Percentiles rank a stretch among this genome's conserved stretches.
Evolutionary conservation across 305 asterid genomes (phyloP).

Genomic region (Solanum aculeatissimum): DNA sequence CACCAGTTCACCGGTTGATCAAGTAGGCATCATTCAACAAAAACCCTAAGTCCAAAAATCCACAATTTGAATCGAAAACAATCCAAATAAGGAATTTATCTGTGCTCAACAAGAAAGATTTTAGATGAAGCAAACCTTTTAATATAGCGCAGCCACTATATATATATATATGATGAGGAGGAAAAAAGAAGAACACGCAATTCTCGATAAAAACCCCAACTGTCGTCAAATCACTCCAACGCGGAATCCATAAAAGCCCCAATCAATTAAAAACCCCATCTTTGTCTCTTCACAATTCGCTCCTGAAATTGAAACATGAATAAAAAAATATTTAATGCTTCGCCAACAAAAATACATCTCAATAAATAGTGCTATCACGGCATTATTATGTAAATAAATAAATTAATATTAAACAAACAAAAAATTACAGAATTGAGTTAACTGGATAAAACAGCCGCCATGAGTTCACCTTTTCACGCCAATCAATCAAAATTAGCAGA

Average conservation of each 20-base stretch:
- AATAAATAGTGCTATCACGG: not conserved
- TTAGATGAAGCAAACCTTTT: not conserved
- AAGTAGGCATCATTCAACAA: not conserved
- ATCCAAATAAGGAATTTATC: not conserved
- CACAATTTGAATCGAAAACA: not conserved
- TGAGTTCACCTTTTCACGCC: not conserved
- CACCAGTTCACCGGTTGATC: not conserved
- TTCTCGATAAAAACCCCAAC: not conserved
- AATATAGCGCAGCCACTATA: not conserved
- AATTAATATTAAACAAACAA: not conserved
- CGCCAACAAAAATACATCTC: not conserved
- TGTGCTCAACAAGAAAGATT: not conserved
- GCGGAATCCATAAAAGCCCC: conserved; percentile 1
- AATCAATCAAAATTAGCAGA: not conserved
- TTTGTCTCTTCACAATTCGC: not conserved
- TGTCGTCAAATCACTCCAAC: not conserved
- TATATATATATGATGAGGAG: not conserved
- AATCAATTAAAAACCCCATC: not conserved
- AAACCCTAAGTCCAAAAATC: not conserved
- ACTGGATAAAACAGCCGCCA: not conserved
- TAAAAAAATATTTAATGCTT: not conserved
- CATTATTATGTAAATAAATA: not conserved
- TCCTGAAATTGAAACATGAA: not conserved
- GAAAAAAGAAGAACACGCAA: not conserved
- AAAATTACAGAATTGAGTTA: not conserved